Evolutionary conservation across 1,139 yeast genomes (phyloP).

Genomic region (Pichia sp.): DNA sequence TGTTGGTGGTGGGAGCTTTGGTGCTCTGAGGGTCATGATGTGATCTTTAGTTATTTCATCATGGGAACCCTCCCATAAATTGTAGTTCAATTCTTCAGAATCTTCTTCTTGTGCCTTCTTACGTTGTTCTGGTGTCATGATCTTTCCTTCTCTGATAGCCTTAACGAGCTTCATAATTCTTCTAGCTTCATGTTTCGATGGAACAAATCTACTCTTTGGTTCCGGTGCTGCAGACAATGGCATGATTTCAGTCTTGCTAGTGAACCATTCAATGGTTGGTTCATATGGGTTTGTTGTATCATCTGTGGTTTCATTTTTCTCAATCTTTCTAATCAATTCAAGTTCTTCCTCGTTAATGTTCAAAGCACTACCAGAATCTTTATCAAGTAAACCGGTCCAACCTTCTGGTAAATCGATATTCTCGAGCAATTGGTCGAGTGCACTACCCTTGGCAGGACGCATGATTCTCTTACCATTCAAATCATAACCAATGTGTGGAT

Average conservation of each 20-base stretch:
- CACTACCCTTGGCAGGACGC: slow-evolving; percentile 98
- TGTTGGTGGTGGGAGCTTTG: slow-evolving; percentile 93
- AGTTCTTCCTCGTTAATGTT: slow-evolving; percentile 85
- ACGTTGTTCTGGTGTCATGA: slow-evolving; percentile 59
- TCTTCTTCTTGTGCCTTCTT: slow-evolving; percentile 44
- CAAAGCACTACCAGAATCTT: slow-evolving; percentile 80
- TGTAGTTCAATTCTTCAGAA: slow-evolving; percentile 45
- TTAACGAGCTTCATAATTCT: slow-evolving; percentile 92
- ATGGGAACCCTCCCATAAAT: slow-evolving; percentile 75
- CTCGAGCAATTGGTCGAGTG: slow-evolving; percentile 83
- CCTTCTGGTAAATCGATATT: slow-evolving; percentile 93
- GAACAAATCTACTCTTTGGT: slow-evolving; percentile 94
- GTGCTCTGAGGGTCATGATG: slow-evolving; percentile 89
- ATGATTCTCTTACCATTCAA: slow-evolving; percentile 95
- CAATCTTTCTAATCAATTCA: slow-evolving; percentile 81
- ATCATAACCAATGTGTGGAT: slow-evolving; percentile 96
- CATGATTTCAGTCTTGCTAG: slow-evolving; percentile 78
- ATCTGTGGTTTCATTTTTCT: slow-evolving; percentile 77
- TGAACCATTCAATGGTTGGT: slow-evolving; percentile 94
- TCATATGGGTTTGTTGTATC: slow-evolving; percentile 82
- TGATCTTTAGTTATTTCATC: slow-evolving; percentile 58
- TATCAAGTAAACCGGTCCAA: slow-evolving; percentile 95
- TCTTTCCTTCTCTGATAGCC: slow-evolving; percentile 95
- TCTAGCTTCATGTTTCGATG: slow-evolving; percentile 95
- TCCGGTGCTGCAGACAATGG: slow-evolving; percentile 92